phyloP scores from a whole-genome alignment of 352 stramenopile species.

The Nothophytophthora sp. region DNA sequence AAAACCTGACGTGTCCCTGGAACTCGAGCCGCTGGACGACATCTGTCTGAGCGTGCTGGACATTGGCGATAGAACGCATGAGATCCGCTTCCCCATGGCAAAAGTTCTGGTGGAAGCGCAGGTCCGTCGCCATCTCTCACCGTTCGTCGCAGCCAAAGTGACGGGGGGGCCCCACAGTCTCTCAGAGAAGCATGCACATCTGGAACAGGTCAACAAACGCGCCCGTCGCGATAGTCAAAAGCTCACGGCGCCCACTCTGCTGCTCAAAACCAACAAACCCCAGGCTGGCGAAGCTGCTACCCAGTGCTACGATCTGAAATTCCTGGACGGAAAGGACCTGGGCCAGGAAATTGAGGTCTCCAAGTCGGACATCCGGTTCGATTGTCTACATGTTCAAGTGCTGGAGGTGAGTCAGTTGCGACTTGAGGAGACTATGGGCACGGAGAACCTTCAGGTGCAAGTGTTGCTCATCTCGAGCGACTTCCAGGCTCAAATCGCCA shows the following conservation, averaged over 20 bases:
- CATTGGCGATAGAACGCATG: constrained; percentile 21
- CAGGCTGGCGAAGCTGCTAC: background rate
- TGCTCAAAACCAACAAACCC: constrained; percentile 5
- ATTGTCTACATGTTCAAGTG: constrained; percentile 44
- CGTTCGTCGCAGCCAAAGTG: constrained; percentile 33
- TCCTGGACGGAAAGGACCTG: constrained; percentile 4
- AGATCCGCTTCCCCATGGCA: constrained; percentile 48
- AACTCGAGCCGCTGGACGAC: constrained; percentile 50
- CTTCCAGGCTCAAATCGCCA: constrained; percentile 25
- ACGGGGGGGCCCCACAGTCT: constrained; percentile 10
- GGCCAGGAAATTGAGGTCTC: constrained; percentile 16
- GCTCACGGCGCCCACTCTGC: constrained; percentile 12
- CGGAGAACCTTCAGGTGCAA: constrained; percentile 33
- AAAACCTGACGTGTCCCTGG: constrained; percentile 31
- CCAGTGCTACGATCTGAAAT: constrained; percentile 19
- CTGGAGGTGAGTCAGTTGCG: constrained; percentile 54
- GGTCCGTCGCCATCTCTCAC: constrained; percentile 42
- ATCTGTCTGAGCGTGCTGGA: constrained; percentile 43
- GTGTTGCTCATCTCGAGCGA: constrained; percentile 56
- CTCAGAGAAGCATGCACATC: constrained; percentile 1
- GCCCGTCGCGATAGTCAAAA: constrained; percentile 14
- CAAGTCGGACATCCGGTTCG: constrained; percentile 42
- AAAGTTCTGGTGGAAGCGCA: constrained; percentile 45
- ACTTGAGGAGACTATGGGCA: constrained; percentile 32
- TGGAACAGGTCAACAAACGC: constrained; percentile 15